Evolutionary conservation across 1,284 basidiomycete species (phyloP).

Genomic region (Ceratobasidium sp.): DNA sequence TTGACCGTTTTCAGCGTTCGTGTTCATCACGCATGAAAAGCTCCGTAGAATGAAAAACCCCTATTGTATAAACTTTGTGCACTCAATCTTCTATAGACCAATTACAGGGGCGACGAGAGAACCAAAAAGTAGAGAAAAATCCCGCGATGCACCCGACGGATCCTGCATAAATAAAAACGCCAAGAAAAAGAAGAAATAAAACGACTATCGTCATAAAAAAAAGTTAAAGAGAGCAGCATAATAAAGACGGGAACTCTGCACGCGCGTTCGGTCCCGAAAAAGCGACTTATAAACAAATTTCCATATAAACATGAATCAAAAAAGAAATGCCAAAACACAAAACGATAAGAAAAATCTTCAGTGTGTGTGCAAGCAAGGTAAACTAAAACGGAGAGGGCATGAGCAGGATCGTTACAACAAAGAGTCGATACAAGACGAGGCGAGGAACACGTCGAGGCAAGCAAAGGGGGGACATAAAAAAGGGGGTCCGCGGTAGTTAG

Average conservation of each 20-base stretch:
- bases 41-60: slow-evolving; percentile 19
- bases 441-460: not conserved
- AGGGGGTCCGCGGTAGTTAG: slow-evolving; percentile 2
- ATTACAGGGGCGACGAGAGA: slow-evolving; percentile 26
- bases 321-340: slow-evolving; percentile 5
- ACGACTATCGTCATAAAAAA: slow-evolving; percentile 3
- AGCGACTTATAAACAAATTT: slow-evolving; percentile 1
- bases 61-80: slow-evolving; percentile 15
- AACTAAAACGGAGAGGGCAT: slow-evolving; percentile 10
- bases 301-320: slow-evolving; percentile 9
- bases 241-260: not conserved
- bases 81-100: slow-evolving; percentile 30
- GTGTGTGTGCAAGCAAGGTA: too few relatives aligned
- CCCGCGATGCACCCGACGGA: not conserved
- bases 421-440: slow-evolving; percentile 17
- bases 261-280: not conserved
- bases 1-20: not conserved
- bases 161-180: slow-evolving; percentile 26
- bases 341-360: not conserved
- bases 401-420: slow-evolving; percentile 34
- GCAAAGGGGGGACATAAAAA: slow-evolving; percentile 3
- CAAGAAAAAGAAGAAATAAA: slow-evolving; percentile 10
- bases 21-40: too few relatives aligned
- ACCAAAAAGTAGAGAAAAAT: not conserved
- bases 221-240: slow-evolving; percentile 11